These are phyloP conservation scores for Remersonia thermophila DNA, from an alignment of 2,329 filamentous ascomycete genomes.

Conservation along the genomic window DNA sequence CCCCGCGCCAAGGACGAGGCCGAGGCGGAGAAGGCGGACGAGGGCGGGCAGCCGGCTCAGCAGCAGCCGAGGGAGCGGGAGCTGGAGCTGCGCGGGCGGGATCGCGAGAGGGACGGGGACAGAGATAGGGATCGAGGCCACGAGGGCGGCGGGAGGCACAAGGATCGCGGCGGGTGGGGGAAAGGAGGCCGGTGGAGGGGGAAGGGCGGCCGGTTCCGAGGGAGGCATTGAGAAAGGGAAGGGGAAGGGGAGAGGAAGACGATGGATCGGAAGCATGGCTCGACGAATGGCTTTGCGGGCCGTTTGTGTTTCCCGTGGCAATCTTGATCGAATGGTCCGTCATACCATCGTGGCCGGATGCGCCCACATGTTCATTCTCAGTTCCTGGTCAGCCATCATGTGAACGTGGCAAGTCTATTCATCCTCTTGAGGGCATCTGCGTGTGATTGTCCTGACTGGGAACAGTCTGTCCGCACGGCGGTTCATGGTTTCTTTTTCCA, in stretches of 20 bases:
- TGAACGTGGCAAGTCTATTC: too few relatives aligned
- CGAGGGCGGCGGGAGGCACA: constrained; percentile 13
- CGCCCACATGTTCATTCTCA: too few relatives aligned
- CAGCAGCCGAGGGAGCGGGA: constrained; percentile 19
- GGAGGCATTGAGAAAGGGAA: constrained; percentile 5
- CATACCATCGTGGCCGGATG: too few relatives aligned
- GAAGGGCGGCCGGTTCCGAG: constrained; percentile 21
- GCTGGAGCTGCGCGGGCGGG: constrained; percentile 3
- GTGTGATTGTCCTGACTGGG: too few relatives aligned
- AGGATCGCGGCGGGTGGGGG: constrained; percentile 24
- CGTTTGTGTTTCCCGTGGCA: too few relatives aligned
- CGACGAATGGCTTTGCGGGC: too few relatives aligned
- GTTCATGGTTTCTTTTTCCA: too few relatives aligned
- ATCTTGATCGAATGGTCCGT: too few relatives aligned
- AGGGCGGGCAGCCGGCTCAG: constrained; percentile 21
- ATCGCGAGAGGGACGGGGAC: constrained; percentile 9
- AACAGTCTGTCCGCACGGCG: too few relatives aligned
- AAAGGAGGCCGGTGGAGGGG: constrained; percentile 24
- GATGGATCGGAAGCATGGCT: not conserved
- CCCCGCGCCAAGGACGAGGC: constrained; percentile 57
- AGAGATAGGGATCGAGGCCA: constrained; percentile 9
- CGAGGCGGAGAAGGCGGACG: constrained; percentile 33
- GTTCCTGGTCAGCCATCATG: too few relatives aligned
- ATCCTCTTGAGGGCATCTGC: too few relatives aligned
- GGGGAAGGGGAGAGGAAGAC: not conserved